Evolutionary conservation across 163 green algal species (phyloP).

Genomic region (Trebouxia gelatinosa): DNA sequence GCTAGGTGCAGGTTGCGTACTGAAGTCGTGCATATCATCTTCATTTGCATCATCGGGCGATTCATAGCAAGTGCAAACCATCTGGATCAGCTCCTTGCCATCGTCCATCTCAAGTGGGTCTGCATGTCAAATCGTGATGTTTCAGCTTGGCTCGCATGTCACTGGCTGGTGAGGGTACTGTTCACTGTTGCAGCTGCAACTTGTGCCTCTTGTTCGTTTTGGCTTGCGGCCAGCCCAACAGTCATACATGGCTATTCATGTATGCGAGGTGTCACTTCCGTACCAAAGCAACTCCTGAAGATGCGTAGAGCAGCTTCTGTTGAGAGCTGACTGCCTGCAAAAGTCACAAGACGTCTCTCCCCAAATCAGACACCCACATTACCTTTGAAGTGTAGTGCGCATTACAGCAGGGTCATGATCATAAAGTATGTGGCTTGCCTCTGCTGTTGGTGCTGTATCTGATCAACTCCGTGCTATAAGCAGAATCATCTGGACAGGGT

Average conservation of each 20-base stretch:
- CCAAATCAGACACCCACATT: neutral
- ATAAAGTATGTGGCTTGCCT: too few relatives aligned
- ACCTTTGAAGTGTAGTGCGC: too few relatives aligned
- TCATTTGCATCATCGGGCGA: conserved; percentile 41
- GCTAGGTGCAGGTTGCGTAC: too few relatives aligned
- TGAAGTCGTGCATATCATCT: conserved; percentile 47
- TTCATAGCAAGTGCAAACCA: conserved; percentile 58
- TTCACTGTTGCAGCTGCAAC: too few relatives aligned
- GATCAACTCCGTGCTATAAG: conserved; percentile 7
- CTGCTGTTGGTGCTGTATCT: neutral
- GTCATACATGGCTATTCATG: too few relatives aligned
- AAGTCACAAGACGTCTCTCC: neutral
- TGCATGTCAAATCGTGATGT: conserved; percentile 5
- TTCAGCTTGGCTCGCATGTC: neutral
- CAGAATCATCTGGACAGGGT: neutral
- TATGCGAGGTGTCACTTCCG: too few relatives aligned
- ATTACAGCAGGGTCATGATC: too few relatives aligned
- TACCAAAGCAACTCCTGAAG: conserved; percentile 37
- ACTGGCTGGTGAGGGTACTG: too few relatives aligned
- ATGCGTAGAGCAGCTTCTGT: conserved; percentile 30
- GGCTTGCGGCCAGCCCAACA: too few relatives aligned
- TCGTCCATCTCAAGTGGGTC: conserved; percentile 45
- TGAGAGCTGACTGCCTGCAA: conserved; percentile 5
- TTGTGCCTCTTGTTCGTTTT: too few relatives aligned
- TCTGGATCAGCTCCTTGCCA: conserved; percentile 57